Evolutionary conservation across 495 filamentous ascomycete genomes (phyloP), one percentile per base, ranked within the genome.

Genomic region (Cercophora newfieldiana): DNA sequence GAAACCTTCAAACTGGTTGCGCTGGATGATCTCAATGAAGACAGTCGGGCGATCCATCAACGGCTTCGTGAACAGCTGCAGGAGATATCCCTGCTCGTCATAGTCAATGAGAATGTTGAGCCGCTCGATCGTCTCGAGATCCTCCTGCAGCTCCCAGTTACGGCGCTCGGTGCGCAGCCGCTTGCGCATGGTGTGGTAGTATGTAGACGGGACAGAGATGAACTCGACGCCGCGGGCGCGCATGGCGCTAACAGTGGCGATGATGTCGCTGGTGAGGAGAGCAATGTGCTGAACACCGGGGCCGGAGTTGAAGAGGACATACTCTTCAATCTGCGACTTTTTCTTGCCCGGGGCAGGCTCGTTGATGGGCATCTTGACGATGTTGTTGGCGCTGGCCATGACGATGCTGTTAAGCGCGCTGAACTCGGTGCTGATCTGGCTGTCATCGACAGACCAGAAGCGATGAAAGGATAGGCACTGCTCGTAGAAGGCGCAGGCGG

Each of bases 341-440:
- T 89, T 90, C 77, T 92, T 92, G 57, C 93, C 94, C 49, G 86
- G 83, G 0, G 94, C 93, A 2, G 93, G 94, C 79, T 97, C 92
- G 83, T 97, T 97, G 84, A 97, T 94, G 69, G 94, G 94, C 91
- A 97, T 97, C 76, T 97, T 97, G 69, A 97, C 89, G 6, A 88
- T 72, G 64, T 77, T 77, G 54, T 92, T 88, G 77, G 90, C 90
- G 1, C 87, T 90, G 14, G 91, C 86, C 91, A 97, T 95, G 69
- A 97, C 94, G 68, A 96, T 87, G 70, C 85, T 89, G 73, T 88
- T 89, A 26, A 97, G 81, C 4, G 93, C 91, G 16, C 89, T 92
- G 84, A 89, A 97, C 68, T 95, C 92, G 72, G 92, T 96, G 83
- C 86, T 91, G 73, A 97, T 91, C 67, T 93, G 83, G 65, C 82